Base-by-base conservation (phyloP, 75 land plant genomes). In the Picea sitchensis region DNA sequence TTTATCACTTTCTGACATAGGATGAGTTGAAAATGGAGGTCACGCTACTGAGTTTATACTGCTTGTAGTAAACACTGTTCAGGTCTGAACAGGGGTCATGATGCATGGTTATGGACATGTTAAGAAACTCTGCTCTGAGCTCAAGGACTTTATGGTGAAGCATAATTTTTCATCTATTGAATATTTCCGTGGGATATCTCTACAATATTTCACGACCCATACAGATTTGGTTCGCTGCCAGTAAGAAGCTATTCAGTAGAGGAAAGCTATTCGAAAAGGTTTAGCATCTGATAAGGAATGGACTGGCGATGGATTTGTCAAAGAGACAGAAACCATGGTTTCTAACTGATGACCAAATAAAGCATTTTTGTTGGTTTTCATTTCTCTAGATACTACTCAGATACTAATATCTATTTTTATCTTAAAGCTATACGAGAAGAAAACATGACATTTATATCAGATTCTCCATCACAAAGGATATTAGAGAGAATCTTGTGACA, bases 51-150 rank as follows among this genome's bases (percentile, higher is more conserved):
- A 98, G 65, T 98, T 98, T 76, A 89, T 98, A 82, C 91, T 98
- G 75, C 94, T 98, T 63, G 99, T 98, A 60, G 87, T 94, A 78
- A 89, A 92, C 78, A 95, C 96, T 30, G 99, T 98, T 76, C 82
- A 97, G 99, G 98, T 98, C 5, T 98, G 99, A 78, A 98, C 99
- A 32, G 99, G 99, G 32, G 99, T 98, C 38, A 98, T 98, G 99
- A 87, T 98, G 93, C 96, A 95, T 81, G 99, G 99, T 1, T 98
- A 98, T 83, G 89, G 90, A 61, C 87, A 88, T 62, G 98, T 91
- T 69, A 98, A 98, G 82, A 61, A 85, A 76, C 92, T 98, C 38
- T 95, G 94, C 62, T 72, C 83, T 23, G 99, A 98, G 83, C 82
- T 98, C 68, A 77, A 95, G 88, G 96, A 94, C 21, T 98, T 98